These are phyloP conservation scores for Aureobasidium sp. DNA, from an alignment of 2,329 filamentous ascomycete species.

Conservation along the genomic window DNA sequence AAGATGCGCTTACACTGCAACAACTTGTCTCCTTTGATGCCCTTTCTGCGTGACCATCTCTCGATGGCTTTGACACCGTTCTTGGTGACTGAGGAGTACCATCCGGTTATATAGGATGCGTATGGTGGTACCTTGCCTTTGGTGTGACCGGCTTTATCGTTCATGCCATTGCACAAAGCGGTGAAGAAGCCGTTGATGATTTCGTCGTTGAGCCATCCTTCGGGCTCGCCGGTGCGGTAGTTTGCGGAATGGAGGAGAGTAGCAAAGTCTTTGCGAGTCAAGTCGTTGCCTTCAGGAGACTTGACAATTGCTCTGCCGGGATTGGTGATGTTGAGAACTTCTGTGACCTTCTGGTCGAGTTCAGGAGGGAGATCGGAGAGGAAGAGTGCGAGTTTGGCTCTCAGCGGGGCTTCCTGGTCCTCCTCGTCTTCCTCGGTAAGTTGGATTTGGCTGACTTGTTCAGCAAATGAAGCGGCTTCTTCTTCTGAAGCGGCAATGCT, in stretches of 20 bases:
- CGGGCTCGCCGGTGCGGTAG: slow-evolving; percentile 32
- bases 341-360: slow-evolving; percentile 4
- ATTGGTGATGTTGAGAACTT: background rate
- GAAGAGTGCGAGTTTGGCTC: slow-evolving; percentile 6
- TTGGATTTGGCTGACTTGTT: slow-evolving; percentile 1
- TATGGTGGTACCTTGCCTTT: slow-evolving; percentile 46
- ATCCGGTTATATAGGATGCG: slow-evolving; percentile 57
- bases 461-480: background rate
- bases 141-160: slow-evolving; percentile 46
- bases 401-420: background rate
- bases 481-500: background rate
- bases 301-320: slow-evolving; percentile 19
- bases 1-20: slow-evolving; percentile 59
- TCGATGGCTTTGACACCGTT: slow-evolving; percentile 41
- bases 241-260: slow-evolving; percentile 39
- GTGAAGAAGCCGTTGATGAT: slow-evolving; percentile 60
- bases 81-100: slow-evolving; percentile 48
- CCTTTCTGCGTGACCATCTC: slow-evolving; percentile 49
- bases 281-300: slow-evolving; percentile 29
- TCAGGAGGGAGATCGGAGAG: background rate
- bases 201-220: slow-evolving; percentile 68
- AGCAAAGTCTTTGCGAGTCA: slow-evolving; percentile 52
- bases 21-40: slow-evolving; percentile 53
- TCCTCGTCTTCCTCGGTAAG: background rate
- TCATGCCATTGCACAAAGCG: slow-evolving; percentile 49